phyloP scores from a whole-genome alignment of 2,329 filamentous ascomycete genomes.

The Thermothelomyces thermophilus region DNA sequence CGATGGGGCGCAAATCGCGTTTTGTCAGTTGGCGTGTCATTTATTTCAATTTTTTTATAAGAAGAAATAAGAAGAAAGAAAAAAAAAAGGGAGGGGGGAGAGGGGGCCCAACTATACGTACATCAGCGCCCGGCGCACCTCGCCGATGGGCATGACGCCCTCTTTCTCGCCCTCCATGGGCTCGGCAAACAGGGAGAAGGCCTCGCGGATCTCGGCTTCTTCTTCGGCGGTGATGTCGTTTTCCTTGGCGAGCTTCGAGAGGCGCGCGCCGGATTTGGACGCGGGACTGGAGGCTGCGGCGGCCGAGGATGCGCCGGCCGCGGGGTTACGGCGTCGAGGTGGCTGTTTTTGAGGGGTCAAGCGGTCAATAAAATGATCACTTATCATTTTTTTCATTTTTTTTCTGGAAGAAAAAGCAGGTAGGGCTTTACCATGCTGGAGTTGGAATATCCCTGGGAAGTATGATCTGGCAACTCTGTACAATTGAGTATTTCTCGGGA shows the following conservation, averaged over 20 bases:
- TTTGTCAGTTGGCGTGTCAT: too few relatives aligned
- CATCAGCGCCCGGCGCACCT: constrained; percentile 67
- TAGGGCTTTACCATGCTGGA: too few relatives aligned
- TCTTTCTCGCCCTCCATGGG: constrained; percentile 66
- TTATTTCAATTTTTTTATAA: too few relatives aligned
- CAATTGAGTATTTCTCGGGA: neutral
- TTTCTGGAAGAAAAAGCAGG: too few relatives aligned
- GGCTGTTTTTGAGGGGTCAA: constrained; percentile 33
- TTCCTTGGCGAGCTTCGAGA: constrained; percentile 87
- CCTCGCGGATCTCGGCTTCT: constrained; percentile 85
- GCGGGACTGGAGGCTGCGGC: constrained; percentile 23
- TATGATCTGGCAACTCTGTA: too few relatives aligned
- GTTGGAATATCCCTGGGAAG: neutral
- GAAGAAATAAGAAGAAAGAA: neutral
- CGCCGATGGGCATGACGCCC: constrained; percentile 59
- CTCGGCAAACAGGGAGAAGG: constrained; percentile 74
- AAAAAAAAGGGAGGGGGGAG: neutral
- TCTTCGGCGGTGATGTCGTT: constrained; percentile 78
- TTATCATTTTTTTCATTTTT: too few relatives aligned
- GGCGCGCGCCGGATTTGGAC: constrained; percentile 39
- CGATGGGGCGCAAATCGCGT: too few relatives aligned
- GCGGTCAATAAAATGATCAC: too few relatives aligned
- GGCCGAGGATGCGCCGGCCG: constrained; percentile 20
- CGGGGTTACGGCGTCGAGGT: constrained; percentile 45
- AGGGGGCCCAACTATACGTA: constrained; percentile 29